phyloP scores from a whole-genome alignment of 1,139 yeast species.

The Pichia sorboxylosa region DNA sequence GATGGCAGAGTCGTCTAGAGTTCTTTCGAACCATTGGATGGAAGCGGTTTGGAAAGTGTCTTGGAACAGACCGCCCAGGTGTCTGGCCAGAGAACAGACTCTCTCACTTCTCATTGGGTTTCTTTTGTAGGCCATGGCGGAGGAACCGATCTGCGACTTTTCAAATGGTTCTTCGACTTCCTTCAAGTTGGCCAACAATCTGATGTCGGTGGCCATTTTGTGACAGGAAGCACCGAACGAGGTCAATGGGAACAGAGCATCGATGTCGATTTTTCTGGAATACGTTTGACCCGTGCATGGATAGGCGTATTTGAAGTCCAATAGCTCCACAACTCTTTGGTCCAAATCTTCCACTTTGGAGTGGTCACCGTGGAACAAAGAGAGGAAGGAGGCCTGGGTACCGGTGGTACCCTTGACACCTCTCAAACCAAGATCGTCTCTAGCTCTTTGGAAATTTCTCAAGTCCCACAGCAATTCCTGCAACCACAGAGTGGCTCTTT shows the following conservation, averaged over 20 bases:
- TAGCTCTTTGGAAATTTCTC: conserved; percentile 89
- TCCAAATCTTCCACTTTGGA: conserved; percentile 91
- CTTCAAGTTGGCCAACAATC: conserved; percentile 91
- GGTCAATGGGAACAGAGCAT: conserved; percentile 82
- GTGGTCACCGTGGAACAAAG: conserved; percentile 93
- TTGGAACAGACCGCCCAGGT: conserved; percentile 78
- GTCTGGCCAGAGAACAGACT: conserved; percentile 94
- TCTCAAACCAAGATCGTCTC: conserved; percentile 91
- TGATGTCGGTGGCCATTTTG: conserved; percentile 94
- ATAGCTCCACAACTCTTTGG: conserved; percentile 79
- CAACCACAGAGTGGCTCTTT: conserved; percentile 94
- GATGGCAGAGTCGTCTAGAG: conserved; percentile 95
- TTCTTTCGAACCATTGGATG: conserved; percentile 99
- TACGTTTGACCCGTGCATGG: conserved; percentile 98
- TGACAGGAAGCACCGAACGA: conserved; percentile 95
- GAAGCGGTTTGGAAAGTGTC: conserved; percentile 96
- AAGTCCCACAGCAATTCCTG: conserved; percentile 97
- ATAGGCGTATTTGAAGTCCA: conserved; percentile 89
- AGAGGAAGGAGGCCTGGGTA: conserved; percentile 91
- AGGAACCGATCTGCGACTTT: conserved; percentile 92
- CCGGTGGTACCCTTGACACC: conserved; percentile 99
- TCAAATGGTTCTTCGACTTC: conserved; percentile 98
- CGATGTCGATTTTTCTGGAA: conserved; percentile 95
- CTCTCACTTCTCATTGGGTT: conserved; percentile 99
- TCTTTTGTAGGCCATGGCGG: conserved; percentile 99